Conservation (phyloP, 164 flowering plant species). For the Macadamia tetraphylla region DNA sequence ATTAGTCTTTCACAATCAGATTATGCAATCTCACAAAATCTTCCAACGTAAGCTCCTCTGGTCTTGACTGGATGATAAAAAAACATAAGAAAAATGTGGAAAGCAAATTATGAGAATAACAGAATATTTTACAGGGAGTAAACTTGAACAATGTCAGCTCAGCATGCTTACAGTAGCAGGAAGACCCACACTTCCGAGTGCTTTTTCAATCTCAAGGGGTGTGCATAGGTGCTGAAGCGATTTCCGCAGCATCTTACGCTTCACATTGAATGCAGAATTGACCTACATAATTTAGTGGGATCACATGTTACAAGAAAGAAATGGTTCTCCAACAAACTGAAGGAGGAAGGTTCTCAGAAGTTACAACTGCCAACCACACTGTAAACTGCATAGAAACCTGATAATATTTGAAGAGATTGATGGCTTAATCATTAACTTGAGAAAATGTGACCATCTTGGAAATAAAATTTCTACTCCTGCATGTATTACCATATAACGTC, state of each 20-base stretch:
- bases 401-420: background rate
- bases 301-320: background rate
- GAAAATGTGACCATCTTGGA: too few relatives aligned
- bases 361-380: background rate
- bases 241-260: slow-evolving; percentile 85
- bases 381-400: background rate
- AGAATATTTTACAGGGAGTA: background rate
- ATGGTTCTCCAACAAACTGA: background rate
- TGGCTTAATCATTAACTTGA: too few relatives aligned
- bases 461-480: too few relatives aligned
- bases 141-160: background rate
- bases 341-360: too few relatives aligned
- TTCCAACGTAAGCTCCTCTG: slow-evolving; percentile 83
- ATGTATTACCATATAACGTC: too few relatives aligned
- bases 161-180: slow-evolving; percentile 50
- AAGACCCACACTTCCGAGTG: slow-evolving; percentile 53
- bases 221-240: slow-evolving; percentile 72
- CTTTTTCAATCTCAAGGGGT: slow-evolving; percentile 61
- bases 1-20: slow-evolving; percentile 33
- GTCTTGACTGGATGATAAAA: slow-evolving; percentile 60
- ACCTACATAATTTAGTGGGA: slow-evolving; percentile 36
- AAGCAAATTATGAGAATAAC: background rate
- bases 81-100: background rate
- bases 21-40: slow-evolving; percentile 84
- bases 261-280: slow-evolving; percentile 86